Conservation (phyloP, 352 stramenopile genomes). For the Phytopythium cucurbitacearum region DNA sequence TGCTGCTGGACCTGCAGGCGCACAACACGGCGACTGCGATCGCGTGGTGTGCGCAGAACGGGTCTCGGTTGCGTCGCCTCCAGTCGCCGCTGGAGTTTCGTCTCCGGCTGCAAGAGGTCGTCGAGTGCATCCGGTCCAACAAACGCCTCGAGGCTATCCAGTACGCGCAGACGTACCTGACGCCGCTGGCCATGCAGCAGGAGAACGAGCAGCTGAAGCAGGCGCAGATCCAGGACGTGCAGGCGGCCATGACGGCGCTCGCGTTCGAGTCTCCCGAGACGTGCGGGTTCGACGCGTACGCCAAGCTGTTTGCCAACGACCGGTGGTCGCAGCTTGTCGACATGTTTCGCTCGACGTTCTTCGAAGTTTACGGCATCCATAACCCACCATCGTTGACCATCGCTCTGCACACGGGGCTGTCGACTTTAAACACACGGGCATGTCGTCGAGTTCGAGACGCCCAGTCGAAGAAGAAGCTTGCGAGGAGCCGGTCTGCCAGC, state of each 20-base stretch:
- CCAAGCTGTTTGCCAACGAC: constrained; percentile 55
- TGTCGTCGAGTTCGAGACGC: constrained; percentile 51
- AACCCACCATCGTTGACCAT: constrained; percentile 62
- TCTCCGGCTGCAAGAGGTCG: constrained; percentile 68
- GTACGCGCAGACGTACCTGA: constrained; percentile 59
- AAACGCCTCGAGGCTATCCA: constrained; percentile 71
- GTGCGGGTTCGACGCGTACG: constrained; percentile 59
- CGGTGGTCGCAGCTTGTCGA: constrained; percentile 53
- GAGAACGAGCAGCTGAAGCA: constrained; percentile 48
- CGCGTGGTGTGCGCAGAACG: constrained; percentile 69
- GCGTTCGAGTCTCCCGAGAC: constrained; percentile 56
- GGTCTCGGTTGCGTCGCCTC: constrained; percentile 59
- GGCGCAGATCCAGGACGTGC: constrained; percentile 55
- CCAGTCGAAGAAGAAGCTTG: constrained; percentile 32
- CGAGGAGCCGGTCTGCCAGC: constrained; percentile 7
- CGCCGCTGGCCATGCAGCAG: constrained; percentile 58
- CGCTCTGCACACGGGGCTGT: constrained; percentile 59
- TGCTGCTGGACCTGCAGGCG: constrained; percentile 49
- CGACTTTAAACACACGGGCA: constrained; percentile 68
- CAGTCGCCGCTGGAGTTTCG: constrained; percentile 73
- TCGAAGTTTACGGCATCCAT: constrained; percentile 64
- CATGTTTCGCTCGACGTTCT: constrained; percentile 62
- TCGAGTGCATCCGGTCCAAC: constrained; percentile 70
- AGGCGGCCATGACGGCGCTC: constrained; percentile 73
- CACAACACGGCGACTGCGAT: constrained; percentile 52